phyloP scores from a whole-genome alignment of 2,329 filamentous ascomycete genomes.

The Penicillium nordicum region DNA sequence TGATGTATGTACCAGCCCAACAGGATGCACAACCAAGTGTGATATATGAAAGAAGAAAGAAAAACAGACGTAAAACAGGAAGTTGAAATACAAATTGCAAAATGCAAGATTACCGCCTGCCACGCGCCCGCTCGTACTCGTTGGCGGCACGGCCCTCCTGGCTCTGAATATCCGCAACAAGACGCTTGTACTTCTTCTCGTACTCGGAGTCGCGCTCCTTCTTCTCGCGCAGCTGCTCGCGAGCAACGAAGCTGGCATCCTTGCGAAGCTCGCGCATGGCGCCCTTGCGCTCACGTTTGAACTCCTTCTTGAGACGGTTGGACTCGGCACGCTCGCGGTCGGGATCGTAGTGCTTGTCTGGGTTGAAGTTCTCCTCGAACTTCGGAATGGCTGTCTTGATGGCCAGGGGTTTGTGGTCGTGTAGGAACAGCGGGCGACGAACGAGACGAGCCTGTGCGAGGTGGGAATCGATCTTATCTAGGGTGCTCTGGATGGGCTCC shows the following conservation, averaged over 20 bases:
- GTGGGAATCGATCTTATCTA: slow-evolving; percentile 38
- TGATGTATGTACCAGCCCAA: slow-evolving; percentile 19
- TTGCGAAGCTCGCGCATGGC: slow-evolving; percentile 91
- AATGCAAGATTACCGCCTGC: slow-evolving; percentile 46
- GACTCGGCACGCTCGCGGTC: slow-evolving; percentile 84
- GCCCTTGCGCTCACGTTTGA: slow-evolving; percentile 93
- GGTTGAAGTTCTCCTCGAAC: slow-evolving; percentile 94
- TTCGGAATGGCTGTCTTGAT: slow-evolving; percentile 88
- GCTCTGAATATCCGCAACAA: slow-evolving; percentile 92
- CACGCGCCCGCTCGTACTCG: slow-evolving; percentile 82
- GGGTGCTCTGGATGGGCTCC: slow-evolving; percentile 29
- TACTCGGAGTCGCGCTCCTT: slow-evolving; percentile 90
- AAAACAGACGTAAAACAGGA: slow-evolving; percentile 8
- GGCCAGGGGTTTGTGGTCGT: slow-evolving; percentile 81
- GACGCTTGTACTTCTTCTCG: slow-evolving; percentile 89
- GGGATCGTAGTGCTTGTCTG: slow-evolving; percentile 94
- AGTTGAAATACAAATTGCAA: slow-evolving; percentile 5
- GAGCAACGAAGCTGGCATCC: slow-evolving; percentile 88
- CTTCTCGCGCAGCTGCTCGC: slow-evolving; percentile 87
- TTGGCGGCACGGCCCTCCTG: slow-evolving; percentile 86
- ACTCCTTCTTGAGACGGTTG: slow-evolving; percentile 80
- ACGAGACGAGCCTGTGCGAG: slow-evolving; percentile 60
- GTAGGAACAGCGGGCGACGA: slow-evolving; percentile 78
- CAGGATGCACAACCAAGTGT: slow-evolving; percentile 6
- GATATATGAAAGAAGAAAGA: slow-evolving; percentile 4